phyloP scores from a whole-genome alignment of 225 moss, liverwort and hornwort genomes.

The Lunularia cruciata region DNA sequence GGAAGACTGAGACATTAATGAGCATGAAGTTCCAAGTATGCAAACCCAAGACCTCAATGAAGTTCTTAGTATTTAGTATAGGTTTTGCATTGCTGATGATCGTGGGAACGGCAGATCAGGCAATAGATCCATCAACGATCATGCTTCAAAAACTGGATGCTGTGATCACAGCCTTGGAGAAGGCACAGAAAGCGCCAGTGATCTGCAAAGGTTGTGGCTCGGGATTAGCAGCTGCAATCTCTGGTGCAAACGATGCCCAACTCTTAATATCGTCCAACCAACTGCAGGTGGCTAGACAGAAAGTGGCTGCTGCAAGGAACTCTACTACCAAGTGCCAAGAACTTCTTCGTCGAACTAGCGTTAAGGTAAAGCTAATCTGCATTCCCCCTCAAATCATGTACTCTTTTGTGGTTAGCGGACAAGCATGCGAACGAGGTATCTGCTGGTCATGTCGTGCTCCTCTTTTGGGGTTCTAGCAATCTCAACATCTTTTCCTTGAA shows the following conservation, averaged over 20 bases:
- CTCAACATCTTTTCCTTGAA: too few species aligned
- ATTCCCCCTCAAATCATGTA: too few species aligned
- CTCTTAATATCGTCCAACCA: constrained; percentile 24
- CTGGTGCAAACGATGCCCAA: constrained; percentile 27
- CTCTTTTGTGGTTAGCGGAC: too few species aligned
- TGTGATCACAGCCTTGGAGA: constrained; percentile 9
- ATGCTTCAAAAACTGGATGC: constrained; percentile 17
- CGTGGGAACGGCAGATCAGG: background rate
- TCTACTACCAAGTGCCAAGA: constrained; percentile 22
- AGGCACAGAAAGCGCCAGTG: constrained; percentile 9
- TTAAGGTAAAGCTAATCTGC: too few species aligned
- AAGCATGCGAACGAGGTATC: too few species aligned
- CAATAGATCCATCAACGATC: background rate
- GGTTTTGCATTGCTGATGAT: background rate
- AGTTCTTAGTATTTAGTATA: too few species aligned
- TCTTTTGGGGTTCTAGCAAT: too few species aligned
- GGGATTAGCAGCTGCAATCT: constrained; percentile 25
- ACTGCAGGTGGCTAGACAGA: constrained; percentile 7
- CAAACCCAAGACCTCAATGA: too few species aligned
- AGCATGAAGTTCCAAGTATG: too few species aligned
- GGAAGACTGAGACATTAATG: too few species aligned
- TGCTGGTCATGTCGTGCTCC: too few species aligned
- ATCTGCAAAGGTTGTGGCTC: constrained; percentile 6
- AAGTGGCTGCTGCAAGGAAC: constrained; percentile 19
- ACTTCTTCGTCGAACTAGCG: constrained; percentile 14